phyloP scores from a whole-genome alignment of 2,329 filamentous ascomycete species.

The Graphilbum fragrans region DNA sequence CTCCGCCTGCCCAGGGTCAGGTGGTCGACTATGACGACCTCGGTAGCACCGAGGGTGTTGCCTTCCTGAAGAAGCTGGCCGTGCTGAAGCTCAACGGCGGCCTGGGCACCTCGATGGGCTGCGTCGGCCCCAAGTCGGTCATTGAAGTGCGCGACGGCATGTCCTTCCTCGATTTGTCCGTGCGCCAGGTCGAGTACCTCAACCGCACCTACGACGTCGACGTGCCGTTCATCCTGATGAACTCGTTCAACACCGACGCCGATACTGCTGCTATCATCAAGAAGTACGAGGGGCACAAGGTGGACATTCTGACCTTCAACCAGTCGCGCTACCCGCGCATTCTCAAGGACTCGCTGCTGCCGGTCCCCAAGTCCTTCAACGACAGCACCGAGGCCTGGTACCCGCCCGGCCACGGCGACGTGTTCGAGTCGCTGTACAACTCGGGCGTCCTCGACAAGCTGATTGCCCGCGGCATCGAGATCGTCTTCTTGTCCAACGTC shows the following conservation, averaged over 20 bases:
- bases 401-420: constrained; percentile 96
- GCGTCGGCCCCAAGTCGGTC: constrained; percentile 97
- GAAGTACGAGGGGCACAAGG: constrained; percentile 99
- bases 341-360: constrained; percentile 94
- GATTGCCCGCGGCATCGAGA: constrained; percentile 87
- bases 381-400: constrained; percentile 96
- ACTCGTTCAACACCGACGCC: constrained; percentile 99
- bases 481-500: constrained; percentile 97
- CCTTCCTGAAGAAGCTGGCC: constrained; percentile 93
- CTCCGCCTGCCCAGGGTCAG: constrained; percentile 82
- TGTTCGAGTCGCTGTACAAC: constrained; percentile 99
- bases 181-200: constrained; percentile 97
- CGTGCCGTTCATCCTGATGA: constrained; percentile 98
- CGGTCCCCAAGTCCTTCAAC: constrained; percentile 79
- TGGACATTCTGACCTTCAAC: constrained; percentile 99
- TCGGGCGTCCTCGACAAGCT: constrained; percentile 96
- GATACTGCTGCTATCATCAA: constrained; percentile 99
- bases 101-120: constrained; percentile 98
- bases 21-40: constrained; percentile 92
- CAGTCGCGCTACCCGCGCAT: constrained; percentile 97
- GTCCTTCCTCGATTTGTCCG: constrained; percentile 98
- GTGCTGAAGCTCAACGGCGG: constrained; percentile 99
- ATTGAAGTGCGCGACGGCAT: constrained; percentile 99
- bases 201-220: constrained; percentile 97
- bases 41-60: constrained; percentile 77